Conservation (phyloP, 805 yeast genomes). For the Yarrowia sp. region DNA sequence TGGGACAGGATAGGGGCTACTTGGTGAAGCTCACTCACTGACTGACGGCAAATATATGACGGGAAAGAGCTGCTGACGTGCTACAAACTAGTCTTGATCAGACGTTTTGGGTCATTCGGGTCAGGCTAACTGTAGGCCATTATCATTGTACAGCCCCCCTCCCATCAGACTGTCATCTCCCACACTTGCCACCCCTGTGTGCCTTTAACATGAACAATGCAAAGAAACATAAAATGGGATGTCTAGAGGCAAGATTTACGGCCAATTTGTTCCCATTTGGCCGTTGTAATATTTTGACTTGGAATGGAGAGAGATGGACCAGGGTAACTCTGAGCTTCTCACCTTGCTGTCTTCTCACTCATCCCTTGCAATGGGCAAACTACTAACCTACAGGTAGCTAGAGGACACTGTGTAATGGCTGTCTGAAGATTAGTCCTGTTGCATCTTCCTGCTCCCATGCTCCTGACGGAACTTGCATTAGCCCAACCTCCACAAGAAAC, state of each 20-base stretch:
- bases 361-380: too few relatives aligned
- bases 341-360: too few relatives aligned
- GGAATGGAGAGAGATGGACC: background rate
- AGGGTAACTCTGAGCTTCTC: background rate
- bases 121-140: too few relatives aligned
- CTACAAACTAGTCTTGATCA: background rate
- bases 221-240: background rate
- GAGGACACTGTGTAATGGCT: background rate
- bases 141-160: background rate
- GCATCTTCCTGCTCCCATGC: background rate
- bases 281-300: constrained; percentile 6
- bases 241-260: constrained; percentile 8
- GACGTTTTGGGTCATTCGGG: background rate
- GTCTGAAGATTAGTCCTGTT: background rate
- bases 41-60: background rate
- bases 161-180: background rate
- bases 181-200: background rate
- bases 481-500: background rate
- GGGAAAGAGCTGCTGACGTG: background rate
- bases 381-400: too few relatives aligned
- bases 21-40: background rate
- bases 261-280: constrained; percentile 7
- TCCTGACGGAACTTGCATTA: background rate
- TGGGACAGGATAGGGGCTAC: constrained; percentile 4
- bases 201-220: constrained; percentile 5